phyloP scores from a whole-genome alignment of 495 filamentous ascomycete species.

The Aspergillus nidulans region DNA sequence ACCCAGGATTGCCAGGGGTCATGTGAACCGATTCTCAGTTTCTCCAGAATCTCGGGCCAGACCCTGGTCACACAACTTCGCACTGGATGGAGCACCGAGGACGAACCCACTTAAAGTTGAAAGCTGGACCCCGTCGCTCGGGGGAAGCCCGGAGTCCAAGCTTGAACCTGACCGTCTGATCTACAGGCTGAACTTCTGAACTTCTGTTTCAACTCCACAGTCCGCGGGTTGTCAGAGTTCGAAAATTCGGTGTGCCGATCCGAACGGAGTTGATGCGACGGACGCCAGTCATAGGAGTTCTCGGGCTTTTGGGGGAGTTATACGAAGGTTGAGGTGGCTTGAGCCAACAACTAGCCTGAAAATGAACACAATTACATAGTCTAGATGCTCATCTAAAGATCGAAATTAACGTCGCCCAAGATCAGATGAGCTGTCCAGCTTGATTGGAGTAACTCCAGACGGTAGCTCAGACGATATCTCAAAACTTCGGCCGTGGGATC shows the following conservation, averaged over 20 bases:
- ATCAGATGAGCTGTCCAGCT: background rate
- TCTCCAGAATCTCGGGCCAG: slow-evolving; percentile 5
- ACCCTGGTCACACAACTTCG: slow-evolving; percentile 2
- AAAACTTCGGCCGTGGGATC: slow-evolving; percentile 58
- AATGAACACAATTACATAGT: background rate
- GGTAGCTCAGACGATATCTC: slow-evolving; percentile 9
- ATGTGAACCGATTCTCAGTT: background rate
- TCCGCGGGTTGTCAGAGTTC: background rate
- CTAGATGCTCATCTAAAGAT: background rate
- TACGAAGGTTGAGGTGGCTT: no score
- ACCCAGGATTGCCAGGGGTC: slow-evolving; percentile 1
- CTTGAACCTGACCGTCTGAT: background rate
- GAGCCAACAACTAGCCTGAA: background rate
- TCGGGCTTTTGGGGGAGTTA: no score
- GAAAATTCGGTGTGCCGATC: background rate
- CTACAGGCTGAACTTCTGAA: background rate
- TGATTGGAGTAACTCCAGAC: background rate
- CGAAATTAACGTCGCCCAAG: background rate
- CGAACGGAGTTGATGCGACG: background rate
- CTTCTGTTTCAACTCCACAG: background rate
- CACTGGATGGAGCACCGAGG: background rate
- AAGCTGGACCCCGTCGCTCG: slow-evolving; percentile 5
- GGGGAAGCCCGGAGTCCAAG: background rate
- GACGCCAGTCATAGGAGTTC: background rate
- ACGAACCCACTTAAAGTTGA: background rate